Conservation (phyloP, 2,329 filamentous ascomycete genomes). For the Truncatella angustata region DNA sequence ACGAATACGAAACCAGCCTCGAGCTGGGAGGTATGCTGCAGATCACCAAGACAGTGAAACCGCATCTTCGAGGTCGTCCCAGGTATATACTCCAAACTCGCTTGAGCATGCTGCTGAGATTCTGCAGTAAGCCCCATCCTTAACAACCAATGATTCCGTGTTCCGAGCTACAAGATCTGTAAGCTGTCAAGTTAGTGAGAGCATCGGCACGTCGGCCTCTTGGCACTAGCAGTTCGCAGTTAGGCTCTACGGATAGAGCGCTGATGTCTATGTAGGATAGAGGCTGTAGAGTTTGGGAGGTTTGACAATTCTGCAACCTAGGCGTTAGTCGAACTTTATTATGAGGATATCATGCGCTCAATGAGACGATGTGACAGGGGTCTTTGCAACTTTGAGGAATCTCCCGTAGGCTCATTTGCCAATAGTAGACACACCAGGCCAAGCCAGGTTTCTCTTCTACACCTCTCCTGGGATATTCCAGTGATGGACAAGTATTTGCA, state of each 20-base stretch:
- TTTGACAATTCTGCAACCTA: slow-evolving; percentile 2
- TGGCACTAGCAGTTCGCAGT: neutral
- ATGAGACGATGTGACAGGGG: neutral
- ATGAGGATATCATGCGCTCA: neutral
- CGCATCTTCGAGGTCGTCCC: too few species aligned
- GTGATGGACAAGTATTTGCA: neutral
- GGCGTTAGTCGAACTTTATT: neutral
- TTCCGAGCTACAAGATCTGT: neutral
- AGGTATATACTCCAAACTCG: too few species aligned
- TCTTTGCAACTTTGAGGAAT: neutral
- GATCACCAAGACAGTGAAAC: too few species aligned
- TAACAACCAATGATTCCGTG: neutral
- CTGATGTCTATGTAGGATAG: neutral
- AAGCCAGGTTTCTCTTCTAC: neutral
- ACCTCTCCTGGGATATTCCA: neutral
- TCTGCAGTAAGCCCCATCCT: too few species aligned
- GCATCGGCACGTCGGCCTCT: neutral
- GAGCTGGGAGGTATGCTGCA: too few species aligned
- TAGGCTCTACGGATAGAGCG: neutral
- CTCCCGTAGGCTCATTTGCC: neutral
- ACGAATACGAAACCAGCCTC: too few species aligned
- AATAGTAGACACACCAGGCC: too few species aligned
- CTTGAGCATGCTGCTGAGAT: too few species aligned
- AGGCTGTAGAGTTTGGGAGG: neutral
- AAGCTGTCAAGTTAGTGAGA: neutral